These are phyloP conservation scores for Rhodosporidiobolus sp. DNA, from an alignment of 768 basidiomycete species.

Conservation along the genomic window DNA sequence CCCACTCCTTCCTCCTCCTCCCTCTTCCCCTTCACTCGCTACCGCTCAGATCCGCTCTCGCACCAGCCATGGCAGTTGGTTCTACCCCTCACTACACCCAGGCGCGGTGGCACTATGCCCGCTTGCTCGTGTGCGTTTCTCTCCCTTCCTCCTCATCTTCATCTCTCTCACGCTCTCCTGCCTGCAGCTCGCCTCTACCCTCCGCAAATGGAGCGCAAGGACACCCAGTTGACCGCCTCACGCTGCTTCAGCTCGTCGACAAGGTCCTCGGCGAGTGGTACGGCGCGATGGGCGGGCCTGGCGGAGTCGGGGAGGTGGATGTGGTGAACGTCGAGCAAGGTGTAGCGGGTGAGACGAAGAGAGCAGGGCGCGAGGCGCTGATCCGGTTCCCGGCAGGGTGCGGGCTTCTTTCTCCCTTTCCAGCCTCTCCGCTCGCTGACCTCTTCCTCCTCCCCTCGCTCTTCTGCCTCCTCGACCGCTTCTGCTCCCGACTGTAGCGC, in stretches of 20 bases:
- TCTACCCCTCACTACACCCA: background rate
- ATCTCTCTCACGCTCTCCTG: background rate
- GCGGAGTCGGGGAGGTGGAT: conserved; percentile 4
- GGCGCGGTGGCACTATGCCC: conserved; percentile 17
- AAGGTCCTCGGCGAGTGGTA: background rate
- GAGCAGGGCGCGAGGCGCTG: background rate
- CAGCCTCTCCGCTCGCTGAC: background rate
- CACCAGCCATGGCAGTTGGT: background rate
- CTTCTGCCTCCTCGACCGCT: background rate
- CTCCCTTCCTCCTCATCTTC: background rate
- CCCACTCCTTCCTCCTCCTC: too few relatives aligned
- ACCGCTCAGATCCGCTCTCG: background rate
- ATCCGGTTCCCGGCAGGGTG: conserved; percentile 28
- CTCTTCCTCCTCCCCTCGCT: background rate
- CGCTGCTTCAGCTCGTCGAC: background rate
- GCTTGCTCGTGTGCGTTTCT: conserved; percentile 9
- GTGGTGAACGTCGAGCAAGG: background rate
- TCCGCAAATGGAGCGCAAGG: background rate
- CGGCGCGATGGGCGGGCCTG: conserved; percentile 24
- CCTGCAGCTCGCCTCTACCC: background rate
- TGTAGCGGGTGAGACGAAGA: background rate
- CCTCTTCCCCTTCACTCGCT: background rate
- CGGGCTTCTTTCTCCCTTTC: background rate
- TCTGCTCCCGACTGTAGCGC: background rate
- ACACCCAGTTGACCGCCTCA: background rate